These are phyloP conservation scores for Pichia membranifaciens DNA, from an alignment of 805 yeast genomes.

Conservation along the genomic window DNA sequence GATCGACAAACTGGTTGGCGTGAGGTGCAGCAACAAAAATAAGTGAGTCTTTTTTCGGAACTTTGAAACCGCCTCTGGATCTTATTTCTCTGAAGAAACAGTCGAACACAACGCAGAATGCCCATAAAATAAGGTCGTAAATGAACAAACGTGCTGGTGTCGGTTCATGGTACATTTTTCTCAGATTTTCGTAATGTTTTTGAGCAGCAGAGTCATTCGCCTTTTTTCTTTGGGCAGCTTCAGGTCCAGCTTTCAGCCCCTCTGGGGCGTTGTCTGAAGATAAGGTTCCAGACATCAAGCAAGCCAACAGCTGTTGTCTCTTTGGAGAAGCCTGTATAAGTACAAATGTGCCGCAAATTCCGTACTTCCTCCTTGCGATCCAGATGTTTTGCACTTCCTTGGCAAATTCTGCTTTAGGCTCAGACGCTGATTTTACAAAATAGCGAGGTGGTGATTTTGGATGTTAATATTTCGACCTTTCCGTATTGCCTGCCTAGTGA, in stretches of 20 bases:
- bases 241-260: not conserved
- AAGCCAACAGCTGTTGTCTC: not conserved
- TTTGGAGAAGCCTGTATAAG: not conserved
- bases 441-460: too few relatives aligned
- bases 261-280: not conserved
- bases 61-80: slow-evolving; percentile 61
- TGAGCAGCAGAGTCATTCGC: not conserved
- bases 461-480: too few relatives aligned
- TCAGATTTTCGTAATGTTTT: slow-evolving; percentile 13
- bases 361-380: too few relatives aligned
- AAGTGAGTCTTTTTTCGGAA: slow-evolving; percentile 60
- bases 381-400: too few relatives aligned
- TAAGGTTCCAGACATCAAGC: not conserved
- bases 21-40: slow-evolving; percentile 79
- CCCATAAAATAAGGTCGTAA: slow-evolving; percentile 50
- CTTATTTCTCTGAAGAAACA: slow-evolving; percentile 72
- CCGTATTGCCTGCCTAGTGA: too few relatives aligned
- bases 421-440: not conserved
- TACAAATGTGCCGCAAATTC: too few relatives aligned
- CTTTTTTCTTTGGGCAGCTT: not conserved
- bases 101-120: slow-evolving; percentile 39
- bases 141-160: slow-evolving; percentile 33
- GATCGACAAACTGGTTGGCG: slow-evolving; percentile 80
- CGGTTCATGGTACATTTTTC: slow-evolving; percentile 33
- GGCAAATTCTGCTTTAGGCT: not conserved